Conservation (phyloP, 768 basidiomycete species). For the Psilocybe sp. region DNA sequence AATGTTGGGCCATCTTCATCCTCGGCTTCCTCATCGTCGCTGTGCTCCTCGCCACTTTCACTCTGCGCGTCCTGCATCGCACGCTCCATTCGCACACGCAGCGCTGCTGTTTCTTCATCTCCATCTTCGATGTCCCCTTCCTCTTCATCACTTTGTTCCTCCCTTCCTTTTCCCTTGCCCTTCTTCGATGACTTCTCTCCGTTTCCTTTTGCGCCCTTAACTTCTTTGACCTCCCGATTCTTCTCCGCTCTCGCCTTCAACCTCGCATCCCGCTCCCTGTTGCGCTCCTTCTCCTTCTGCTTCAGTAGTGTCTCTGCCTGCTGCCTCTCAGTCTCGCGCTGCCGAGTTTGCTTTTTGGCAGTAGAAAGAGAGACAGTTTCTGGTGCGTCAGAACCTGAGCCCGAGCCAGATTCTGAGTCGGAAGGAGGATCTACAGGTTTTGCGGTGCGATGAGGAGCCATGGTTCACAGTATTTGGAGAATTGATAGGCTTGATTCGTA, state of each 20-base stretch:
- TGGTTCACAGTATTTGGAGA: too few species aligned
- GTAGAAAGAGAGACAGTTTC: constrained; percentile 46
- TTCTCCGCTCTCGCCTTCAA: constrained; percentile 45
- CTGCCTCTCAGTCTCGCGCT: constrained; percentile 32
- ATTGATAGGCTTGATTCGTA: too few species aligned
- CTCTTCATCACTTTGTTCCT: not conserved
- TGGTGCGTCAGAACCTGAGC: constrained; percentile 36
- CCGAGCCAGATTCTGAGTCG: constrained; percentile 9
- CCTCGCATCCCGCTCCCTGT: constrained; percentile 44
- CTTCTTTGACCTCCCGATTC: constrained; percentile 11
- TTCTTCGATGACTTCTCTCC: constrained; percentile 3
- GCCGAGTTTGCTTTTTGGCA: constrained; percentile 40
- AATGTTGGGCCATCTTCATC: constrained; percentile 4
- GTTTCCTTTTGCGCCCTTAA: constrained; percentile 2
- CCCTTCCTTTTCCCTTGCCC: constrained; percentile 11
- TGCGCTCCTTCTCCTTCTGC: constrained; percentile 39
- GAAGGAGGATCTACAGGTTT: too few species aligned
- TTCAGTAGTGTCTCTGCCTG: constrained; percentile 35
- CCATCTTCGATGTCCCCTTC: not conserved
- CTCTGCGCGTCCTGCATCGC: constrained; percentile 40
- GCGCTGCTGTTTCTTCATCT: constrained; percentile 11
- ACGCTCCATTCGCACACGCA: constrained; percentile 34
- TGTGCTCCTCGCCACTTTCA: constrained; percentile 17
- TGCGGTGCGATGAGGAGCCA: too few species aligned
- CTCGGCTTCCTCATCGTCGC: constrained; percentile 12